A percentile compares a stretch with the other conserved stretches of the same genome.
phyloP scores from a whole-genome alignment of 768 basidiomycete species.

The Mycena pura region DNA sequence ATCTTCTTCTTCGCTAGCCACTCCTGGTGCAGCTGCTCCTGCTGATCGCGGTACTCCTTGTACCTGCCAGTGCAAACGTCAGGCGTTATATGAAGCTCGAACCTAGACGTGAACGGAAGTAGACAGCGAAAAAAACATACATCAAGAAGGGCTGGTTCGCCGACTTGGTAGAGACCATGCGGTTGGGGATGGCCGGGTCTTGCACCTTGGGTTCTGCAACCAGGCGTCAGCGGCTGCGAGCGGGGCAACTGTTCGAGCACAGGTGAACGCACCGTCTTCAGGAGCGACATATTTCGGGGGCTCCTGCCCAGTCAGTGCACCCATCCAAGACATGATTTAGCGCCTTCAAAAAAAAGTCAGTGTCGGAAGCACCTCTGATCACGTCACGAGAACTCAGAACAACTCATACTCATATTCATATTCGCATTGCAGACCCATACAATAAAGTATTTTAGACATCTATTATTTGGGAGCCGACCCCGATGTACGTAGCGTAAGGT shows the following conservation, averaged over 20 bases:
- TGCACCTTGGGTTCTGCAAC: conserved; percentile 56
- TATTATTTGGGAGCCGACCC: conserved; percentile 32
- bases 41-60: conserved; percentile 68
- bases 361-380: too few relatives aligned
- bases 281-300: conserved; percentile 20
- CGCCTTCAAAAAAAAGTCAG: neutral
- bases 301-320: conserved; percentile 19
- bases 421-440: conserved; percentile 22
- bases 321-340: conserved; percentile 27
- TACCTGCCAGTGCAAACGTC: too few relatives aligned
- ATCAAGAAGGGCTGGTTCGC: conserved; percentile 88
- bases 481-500: conserved; percentile 35
- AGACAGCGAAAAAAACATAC: conserved; percentile 57
- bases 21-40: conserved; percentile 63
- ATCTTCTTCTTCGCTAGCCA: conserved; percentile 76
- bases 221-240: conserved; percentile 43
- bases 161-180: conserved; percentile 80
- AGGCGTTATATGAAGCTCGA: too few relatives aligned
- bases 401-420: conserved; percentile 19
- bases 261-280: conserved; percentile 54
- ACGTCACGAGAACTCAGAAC: too few relatives aligned
- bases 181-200: conserved; percentile 69
- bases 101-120: conserved; percentile 7
- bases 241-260: conserved; percentile 53
- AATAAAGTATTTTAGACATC: conserved; percentile 26